Base-by-base conservation (phyloP, 148 eudicot genomes). In the Rhododendron vialii region DNA sequence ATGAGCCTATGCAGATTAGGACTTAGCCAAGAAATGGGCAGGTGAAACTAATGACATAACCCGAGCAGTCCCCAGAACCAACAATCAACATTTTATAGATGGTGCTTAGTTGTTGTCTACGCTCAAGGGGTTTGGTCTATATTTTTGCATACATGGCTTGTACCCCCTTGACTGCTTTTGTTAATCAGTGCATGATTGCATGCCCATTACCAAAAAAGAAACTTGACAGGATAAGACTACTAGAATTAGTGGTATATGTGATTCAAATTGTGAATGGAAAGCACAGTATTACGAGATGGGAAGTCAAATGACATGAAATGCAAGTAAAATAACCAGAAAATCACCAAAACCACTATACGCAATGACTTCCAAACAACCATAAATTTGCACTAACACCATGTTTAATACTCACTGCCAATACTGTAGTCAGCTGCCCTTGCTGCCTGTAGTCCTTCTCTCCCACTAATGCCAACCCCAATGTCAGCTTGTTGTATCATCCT, bases 381-480 rank as follows among this genome's bases (percentile, higher is more conserved):
- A 71, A 48, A 84, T 36, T 65, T n/a, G 26, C 4, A 63, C 12
- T 24, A 80, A 47, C 8, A 38, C n/a, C 7, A 57, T 69, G 45
- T 43, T 26, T 84, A 76, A 82, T 67, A 82, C 98, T 87, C 90
- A 98, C 99, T 98, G 77, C 99, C 99, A 88, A 98, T 94, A 79
- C 99, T 98, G 89, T 98, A 98, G 91, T 98, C 99, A 84, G 99
- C 99, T 88, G 99, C 99, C 88, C 99, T 94, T 69, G 99, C 98
- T 35, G 99, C 99, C 84, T 98, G 98, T 88, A 98, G 84, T 89
- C 99, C 99, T 93, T 97, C 99, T 89, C 98, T 91, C 61, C 99
- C 99, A 89, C 99, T 95, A 84, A 98, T 98, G 87, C 99, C 99
- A 90, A 98, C 99, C 87, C 99, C 99, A 88, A 98, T 98, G 86